phyloP scores from a whole-genome alignment of 768 basidiomycete genomes.

The Boletales sp. region DNA sequence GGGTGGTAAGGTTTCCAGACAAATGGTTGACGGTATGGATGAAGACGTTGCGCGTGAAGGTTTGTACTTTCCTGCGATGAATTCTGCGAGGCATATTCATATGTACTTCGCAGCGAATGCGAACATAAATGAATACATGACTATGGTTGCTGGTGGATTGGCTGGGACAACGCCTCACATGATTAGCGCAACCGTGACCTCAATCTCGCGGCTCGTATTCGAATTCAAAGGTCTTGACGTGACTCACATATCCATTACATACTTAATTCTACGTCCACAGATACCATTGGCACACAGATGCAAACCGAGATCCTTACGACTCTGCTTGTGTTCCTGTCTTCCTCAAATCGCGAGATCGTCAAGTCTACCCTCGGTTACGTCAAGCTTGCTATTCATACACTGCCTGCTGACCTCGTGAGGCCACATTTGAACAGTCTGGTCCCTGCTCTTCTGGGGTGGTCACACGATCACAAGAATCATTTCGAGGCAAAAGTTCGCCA shows the following conservation, averaged over 20 bases:
- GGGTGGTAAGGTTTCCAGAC: constrained; percentile 79
- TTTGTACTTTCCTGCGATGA: constrained; percentile 11
- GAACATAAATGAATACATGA: constrained; percentile 87
- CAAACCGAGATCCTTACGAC: constrained; percentile 84
- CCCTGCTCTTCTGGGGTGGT: constrained; percentile 84
- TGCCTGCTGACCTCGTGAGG: constrained; percentile 66
- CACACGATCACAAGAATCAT: constrained; percentile 98
- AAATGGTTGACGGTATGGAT: constrained; percentile 80
- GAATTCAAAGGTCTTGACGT: constrained; percentile 79
- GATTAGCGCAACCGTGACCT: constrained; percentile 96
- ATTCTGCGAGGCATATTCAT: constrained; percentile 3
- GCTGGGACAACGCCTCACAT: constrained; percentile 94
- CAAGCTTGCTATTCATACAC: constrained; percentile 88
- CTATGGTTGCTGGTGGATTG: constrained; percentile 93
- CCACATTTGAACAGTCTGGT: constrained; percentile 78
- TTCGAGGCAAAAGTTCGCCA: constrained; percentile 97
- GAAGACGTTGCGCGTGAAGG: constrained; percentile 53
- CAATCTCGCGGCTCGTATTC: constrained; percentile 89
- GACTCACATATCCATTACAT: neutral
- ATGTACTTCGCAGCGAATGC: constrained; percentile 50
- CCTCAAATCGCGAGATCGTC: constrained; percentile 95
- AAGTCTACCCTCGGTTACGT: constrained; percentile 94
- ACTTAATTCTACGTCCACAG: constrained; percentile 35
- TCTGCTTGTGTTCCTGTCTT: constrained; percentile 84
- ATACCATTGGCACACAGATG: constrained; percentile 65